Percentiles rank a stretch among this genome's conserved stretches.
Conservation (phyloP, 306 rosid species). For the Castanospermum australe region DNA sequence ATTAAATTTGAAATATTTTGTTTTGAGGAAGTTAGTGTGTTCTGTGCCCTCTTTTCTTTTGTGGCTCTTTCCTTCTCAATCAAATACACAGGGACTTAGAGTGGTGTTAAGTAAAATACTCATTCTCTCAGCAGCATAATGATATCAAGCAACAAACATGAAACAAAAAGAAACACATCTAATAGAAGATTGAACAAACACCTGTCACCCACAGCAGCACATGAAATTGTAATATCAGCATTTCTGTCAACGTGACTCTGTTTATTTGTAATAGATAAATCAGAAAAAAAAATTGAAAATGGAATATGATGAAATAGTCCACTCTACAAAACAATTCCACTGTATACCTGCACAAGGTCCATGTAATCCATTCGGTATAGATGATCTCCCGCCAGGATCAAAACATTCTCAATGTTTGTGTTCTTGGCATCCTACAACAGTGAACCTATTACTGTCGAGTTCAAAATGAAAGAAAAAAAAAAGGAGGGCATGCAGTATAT, state of each 20-base stretch:
- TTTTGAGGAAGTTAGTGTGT: background rate
- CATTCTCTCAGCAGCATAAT: background rate
- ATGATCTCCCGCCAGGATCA: slow-evolving; percentile 94
- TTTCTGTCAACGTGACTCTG: slow-evolving; percentile 81
- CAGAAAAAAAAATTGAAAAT: slow-evolving; percentile 33
- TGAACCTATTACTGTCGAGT: background rate
- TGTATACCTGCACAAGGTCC: slow-evolving; percentile 79
- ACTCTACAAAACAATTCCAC: background rate
- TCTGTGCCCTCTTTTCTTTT: background rate
- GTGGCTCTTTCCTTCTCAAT: background rate
- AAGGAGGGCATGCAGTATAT: background rate
- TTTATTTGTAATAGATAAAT: slow-evolving; percentile 20
- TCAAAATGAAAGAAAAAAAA: background rate
- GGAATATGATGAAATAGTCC: background rate
- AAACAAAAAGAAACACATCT: background rate
- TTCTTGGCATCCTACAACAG: slow-evolving; percentile 78
- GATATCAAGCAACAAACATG: background rate
- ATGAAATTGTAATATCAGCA: slow-evolving; percentile 82
- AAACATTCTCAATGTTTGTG: slow-evolving; percentile 62
- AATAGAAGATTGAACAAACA: slow-evolving; percentile 33
- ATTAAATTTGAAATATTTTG: background rate
- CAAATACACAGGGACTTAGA: background rate
- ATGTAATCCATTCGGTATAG: slow-evolving; percentile 93
- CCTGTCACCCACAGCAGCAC: slow-evolving; percentile 71
- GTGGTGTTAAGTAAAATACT: background rate